phyloP scores from a whole-genome alignment of 176 grass and related monocot genomes.

The Zoysia japonica region DNA sequence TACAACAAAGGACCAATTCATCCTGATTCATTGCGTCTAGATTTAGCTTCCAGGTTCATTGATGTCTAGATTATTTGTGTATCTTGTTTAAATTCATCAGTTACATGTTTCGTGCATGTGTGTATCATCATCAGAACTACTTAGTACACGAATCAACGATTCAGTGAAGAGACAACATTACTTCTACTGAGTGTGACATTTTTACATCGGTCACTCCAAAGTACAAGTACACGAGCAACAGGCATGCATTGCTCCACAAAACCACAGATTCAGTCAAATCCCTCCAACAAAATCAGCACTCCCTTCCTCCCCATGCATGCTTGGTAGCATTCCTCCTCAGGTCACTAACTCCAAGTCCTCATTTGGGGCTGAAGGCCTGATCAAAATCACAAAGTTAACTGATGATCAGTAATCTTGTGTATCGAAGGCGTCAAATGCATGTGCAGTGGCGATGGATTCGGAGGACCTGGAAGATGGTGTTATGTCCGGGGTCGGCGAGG shows the following conservation, averaged over 20 bases:
- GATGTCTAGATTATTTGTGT: not conserved
- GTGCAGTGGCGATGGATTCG: not conserved
- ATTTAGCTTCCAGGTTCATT: not conserved
- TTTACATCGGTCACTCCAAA: slow-evolving; percentile 51
- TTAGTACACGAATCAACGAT: not conserved
- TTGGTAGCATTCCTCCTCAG: slow-evolving; percentile 6
- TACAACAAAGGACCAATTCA: no score
- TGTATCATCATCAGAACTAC: not conserved
- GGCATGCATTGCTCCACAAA: slow-evolving; percentile 38
- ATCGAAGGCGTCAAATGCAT: not conserved
- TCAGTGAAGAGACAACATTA: not conserved
- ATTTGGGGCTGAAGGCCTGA: slow-evolving; percentile 86
- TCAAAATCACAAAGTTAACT: not conserved
- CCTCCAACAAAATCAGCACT: slow-evolving; percentile 17
- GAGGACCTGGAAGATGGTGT: slow-evolving; percentile 80
- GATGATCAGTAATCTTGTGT: not conserved
- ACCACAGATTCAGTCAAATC: slow-evolving; percentile 25
- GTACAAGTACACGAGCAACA: slow-evolving; percentile 50
- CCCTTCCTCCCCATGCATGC: slow-evolving; percentile 32
- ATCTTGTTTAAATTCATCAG: not conserved
- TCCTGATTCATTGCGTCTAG: no score
- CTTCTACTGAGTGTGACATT: slow-evolving; percentile 42
- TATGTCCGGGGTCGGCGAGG: slow-evolving; percentile 83
- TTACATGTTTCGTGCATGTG: not conserved
- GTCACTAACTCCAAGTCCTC: slow-evolving; percentile 35